phyloP scores from a whole-genome alignment of 2,329 filamentous ascomycete species.

The Neurospora crassa region DNA sequence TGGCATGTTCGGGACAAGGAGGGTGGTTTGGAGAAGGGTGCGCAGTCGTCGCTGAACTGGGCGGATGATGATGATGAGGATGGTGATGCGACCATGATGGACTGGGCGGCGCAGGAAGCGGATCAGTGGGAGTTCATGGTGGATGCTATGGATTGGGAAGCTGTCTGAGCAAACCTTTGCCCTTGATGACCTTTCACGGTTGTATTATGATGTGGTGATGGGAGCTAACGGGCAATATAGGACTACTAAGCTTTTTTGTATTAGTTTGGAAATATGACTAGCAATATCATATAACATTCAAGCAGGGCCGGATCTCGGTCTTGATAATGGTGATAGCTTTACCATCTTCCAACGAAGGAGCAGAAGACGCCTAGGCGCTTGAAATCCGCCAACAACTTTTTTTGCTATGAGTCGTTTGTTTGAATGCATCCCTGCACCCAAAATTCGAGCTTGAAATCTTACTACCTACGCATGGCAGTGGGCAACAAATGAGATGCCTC shows the following conservation, averaged over 20 bases:
- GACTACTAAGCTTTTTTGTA: background rate
- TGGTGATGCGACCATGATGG: constrained; percentile 13
- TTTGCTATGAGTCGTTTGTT: background rate
- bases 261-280: background rate
- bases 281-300: background rate
- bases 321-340: background rate
- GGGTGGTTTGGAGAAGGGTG: constrained; percentile 1
- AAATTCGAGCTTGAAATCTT: background rate
- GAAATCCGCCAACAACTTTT: background rate
- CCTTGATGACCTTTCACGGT: background rate
- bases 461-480: background rate
- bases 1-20: constrained; percentile 25
- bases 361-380: background rate
- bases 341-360: background rate
- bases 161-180: constrained; percentile 16
- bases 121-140: constrained; percentile 48
- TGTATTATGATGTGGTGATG: background rate
- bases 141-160: constrained; percentile 52
- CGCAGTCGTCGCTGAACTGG: background rate
- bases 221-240: background rate
- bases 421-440: background rate
- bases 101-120: constrained; percentile 22
- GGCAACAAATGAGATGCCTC: background rate
- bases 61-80: constrained; percentile 4
- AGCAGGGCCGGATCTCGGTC: background rate